These are phyloP conservation scores for Cladosporium sp. DNA, from an alignment of 2,329 filamentous ascomycete species.

Conservation along the genomic window DNA sequence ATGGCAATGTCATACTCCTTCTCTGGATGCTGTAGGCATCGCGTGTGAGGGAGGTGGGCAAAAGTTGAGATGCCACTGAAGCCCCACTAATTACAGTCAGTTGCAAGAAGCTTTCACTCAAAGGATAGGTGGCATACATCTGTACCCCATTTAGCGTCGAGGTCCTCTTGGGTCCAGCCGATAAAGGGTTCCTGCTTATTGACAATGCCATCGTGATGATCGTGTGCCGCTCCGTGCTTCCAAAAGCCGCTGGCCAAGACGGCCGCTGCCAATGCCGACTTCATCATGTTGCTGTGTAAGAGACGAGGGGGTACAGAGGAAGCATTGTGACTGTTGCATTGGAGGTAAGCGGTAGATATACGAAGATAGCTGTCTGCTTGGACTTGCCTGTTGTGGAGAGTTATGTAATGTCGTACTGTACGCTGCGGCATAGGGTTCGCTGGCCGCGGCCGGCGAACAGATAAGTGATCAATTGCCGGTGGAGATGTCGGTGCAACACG, in stretches of 20 bases:
- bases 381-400: constrained; percentile 4
- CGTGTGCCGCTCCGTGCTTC: neutral
- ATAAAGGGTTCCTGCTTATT: constrained; percentile 19
- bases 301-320: neutral
- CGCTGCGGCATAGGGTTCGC: neutral
- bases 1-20: constrained; percentile 45
- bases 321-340: neutral
- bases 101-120: neutral
- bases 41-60: constrained; percentile 45
- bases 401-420: constrained; percentile 6
- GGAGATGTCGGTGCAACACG: too few species aligned
- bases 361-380: constrained; percentile 2
- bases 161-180: constrained; percentile 24
- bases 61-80: constrained; percentile 34
- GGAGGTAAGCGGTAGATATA: neutral
- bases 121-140: constrained; percentile 16
- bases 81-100: constrained; percentile 23
- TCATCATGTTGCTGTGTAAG: neutral
- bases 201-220: neutral
- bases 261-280: neutral
- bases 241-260: neutral
- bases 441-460: neutral
- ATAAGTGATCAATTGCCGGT: neutral
- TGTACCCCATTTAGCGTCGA: constrained; percentile 28
- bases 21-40: constrained; percentile 46